Conservation (phyloP, 345 rosid species). For the Limnanthes douglasii region DNA sequence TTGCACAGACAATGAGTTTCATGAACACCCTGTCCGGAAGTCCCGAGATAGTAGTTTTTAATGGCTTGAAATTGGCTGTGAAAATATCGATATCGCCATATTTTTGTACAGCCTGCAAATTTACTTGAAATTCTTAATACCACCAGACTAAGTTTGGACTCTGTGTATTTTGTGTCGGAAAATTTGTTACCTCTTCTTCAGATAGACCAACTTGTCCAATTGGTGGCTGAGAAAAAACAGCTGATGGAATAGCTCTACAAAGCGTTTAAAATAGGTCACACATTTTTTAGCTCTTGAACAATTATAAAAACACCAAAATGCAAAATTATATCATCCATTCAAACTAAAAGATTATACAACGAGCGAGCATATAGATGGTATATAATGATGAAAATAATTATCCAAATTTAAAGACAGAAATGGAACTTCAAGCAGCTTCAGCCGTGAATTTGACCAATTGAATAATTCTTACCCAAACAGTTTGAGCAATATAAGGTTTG, state of each 20-base stretch:
- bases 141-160: constrained; percentile 4
- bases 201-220: constrained; percentile 88
- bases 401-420: too few relatives aligned
- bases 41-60: constrained; percentile 89
- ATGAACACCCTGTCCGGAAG: constrained; percentile 81
- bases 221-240: constrained; percentile 95
- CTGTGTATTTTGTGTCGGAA: too few relatives aligned
- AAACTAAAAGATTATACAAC: too few relatives aligned
- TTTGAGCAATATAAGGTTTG: too few relatives aligned
- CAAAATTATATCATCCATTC: too few relatives aligned
- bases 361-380: too few relatives aligned
- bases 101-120: constrained; percentile 58
- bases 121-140: constrained; percentile 6
- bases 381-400: too few relatives aligned
- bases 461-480: too few relatives aligned
- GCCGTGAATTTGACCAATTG: too few relatives aligned
- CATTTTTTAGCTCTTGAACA: too few relatives aligned
- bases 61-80: constrained; percentile 83
- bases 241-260: constrained; percentile 90
- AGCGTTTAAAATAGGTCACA: constrained; percentile 4
- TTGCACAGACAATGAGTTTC: constrained; percentile 82
- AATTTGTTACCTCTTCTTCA: constrained; percentile 66
- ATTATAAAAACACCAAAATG: too few relatives aligned
- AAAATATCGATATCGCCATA: constrained; percentile 68
- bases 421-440: too few relatives aligned